A percentile compares a stretch with the other conserved stretches of the same genome.
Conservation (phyloP, 768 basidiomycete genomes). For the Tephrocybe sp. region DNA sequence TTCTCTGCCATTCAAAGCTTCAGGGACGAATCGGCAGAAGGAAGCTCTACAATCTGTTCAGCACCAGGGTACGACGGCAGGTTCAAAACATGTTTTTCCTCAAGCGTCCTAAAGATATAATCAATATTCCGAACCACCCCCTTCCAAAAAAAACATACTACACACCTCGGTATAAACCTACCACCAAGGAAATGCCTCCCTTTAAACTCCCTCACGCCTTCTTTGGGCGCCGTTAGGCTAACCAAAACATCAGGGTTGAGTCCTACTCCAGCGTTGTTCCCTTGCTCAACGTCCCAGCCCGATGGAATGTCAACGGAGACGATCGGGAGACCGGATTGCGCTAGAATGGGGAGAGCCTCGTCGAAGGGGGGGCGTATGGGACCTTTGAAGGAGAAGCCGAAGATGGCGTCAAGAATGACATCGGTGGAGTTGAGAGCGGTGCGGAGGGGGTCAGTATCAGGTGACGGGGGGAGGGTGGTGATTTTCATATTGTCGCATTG, state of each 20-base stretch:
- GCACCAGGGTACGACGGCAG: slow-evolving; percentile 78
- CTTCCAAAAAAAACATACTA: neutral
- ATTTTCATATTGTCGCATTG: slow-evolving; percentile 93
- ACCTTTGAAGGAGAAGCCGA: slow-evolving; percentile 95
- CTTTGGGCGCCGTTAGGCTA: slow-evolving; percentile 93
- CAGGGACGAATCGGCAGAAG: slow-evolving; percentile 7
- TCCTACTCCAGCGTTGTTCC: slow-evolving; percentile 54
- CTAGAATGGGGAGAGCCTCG: slow-evolving; percentile 64
- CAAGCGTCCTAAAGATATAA: slow-evolving; percentile 51
- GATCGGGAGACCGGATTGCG: slow-evolving; percentile 70
- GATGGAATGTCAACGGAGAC: slow-evolving; percentile 96
- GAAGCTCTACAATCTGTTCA: slow-evolving; percentile 79
- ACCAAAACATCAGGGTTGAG: slow-evolving; percentile 79
- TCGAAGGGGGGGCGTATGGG: slow-evolving; percentile 91
- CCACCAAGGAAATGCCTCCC: slow-evolving; percentile 94
- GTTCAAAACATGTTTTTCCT: slow-evolving; percentile 74
- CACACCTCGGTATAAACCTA: slow-evolving; percentile 84
- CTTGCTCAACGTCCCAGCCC: slow-evolving; percentile 93
- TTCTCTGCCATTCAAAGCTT: slow-evolving; percentile 10
- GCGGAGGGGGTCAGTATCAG: slow-evolving; percentile 44
- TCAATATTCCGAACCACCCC: neutral
- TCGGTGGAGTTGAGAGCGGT: slow-evolving; percentile 60
- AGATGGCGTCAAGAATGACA: slow-evolving; percentile 92
- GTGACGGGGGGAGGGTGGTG: slow-evolving; percentile 57
- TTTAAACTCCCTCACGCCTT: slow-evolving; percentile 73